These are phyloP conservation scores for Verticillium nubilum DNA, from an alignment of 2,329 filamentous ascomycete species.

Conservation along the genomic window DNA sequence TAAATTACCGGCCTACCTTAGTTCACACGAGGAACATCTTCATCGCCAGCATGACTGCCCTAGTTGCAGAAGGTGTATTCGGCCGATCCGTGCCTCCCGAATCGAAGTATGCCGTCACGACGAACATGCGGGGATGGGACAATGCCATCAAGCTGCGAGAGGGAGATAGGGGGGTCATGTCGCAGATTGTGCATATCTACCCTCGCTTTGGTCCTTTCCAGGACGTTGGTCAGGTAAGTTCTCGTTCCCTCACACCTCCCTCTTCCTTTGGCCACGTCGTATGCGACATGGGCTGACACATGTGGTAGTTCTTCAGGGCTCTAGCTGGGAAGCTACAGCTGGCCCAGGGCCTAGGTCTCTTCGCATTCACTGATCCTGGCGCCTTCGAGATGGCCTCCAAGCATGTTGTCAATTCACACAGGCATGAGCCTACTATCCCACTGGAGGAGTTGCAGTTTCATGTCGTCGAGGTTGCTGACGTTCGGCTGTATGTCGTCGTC, in stretches of 20 bases:
- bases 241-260: no score
- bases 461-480: slow-evolving; percentile 33
- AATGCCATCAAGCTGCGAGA: slow-evolving; percentile 31
- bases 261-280: no score
- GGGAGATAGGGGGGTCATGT: slow-evolving; percentile 29
- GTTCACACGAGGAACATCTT: neutral
- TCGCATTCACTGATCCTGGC: slow-evolving; percentile 22
- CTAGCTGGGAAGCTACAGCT: slow-evolving; percentile 18
- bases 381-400: slow-evolving; percentile 17
- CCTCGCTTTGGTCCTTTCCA: slow-evolving; percentile 40
- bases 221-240: slow-evolving; percentile 24
- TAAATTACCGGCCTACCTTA: no score
- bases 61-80: slow-evolving; percentile 30
- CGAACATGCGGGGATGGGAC: slow-evolving; percentile 39
- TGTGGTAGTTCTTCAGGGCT: neutral
- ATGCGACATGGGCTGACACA: neutral
- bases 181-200: slow-evolving; percentile 35
- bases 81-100: slow-evolving; percentile 42
- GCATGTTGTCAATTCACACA: slow-evolving; percentile 26
- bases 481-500: slow-evolving; percentile 38
- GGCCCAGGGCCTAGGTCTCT: slow-evolving; percentile 17
- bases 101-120: slow-evolving; percentile 39
- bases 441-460: slow-evolving; percentile 28
- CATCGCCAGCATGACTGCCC: slow-evolving; percentile 25
- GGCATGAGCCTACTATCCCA: slow-evolving; percentile 27